Evolutionary conservation across 2,329 filamentous ascomycete species (phyloP).

Genomic region (Parastagonospora avenae): DNA sequence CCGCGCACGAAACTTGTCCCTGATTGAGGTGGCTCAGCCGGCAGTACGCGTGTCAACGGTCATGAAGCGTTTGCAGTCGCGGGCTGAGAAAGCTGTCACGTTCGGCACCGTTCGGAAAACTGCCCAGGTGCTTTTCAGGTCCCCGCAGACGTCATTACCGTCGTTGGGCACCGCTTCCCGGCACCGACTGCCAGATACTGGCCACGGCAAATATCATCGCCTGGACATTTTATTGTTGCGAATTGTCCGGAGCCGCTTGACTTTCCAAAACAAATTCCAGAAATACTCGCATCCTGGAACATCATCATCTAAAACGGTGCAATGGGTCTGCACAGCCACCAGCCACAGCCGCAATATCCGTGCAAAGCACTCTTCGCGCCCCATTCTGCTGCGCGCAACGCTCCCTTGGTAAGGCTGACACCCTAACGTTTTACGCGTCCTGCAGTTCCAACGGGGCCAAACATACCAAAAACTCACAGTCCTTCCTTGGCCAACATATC

Average conservation of each 20-base stretch:
- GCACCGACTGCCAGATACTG: no score
- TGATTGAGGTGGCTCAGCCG: constrained; percentile 31
- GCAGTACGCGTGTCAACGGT: constrained; percentile 38
- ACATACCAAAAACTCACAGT: constrained; percentile 24
- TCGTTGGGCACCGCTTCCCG: neutral
- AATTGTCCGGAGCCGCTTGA: no score
- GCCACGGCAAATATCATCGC: neutral
- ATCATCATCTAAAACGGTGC: neutral
- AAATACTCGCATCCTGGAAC: neutral
- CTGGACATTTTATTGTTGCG: no score
- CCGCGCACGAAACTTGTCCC: constrained; percentile 10
- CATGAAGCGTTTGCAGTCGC: constrained; percentile 23
- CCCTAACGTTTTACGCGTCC: constrained; percentile 16
- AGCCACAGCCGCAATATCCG: constrained; percentile 33
- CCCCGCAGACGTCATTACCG: constrained; percentile 25
- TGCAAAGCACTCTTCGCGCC: constrained; percentile 12
- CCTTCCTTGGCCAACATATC: constrained; percentile 48
- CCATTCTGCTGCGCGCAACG: constrained; percentile 6
- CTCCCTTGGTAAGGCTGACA: constrained; percentile 15
- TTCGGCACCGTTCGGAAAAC: constrained; percentile 23
- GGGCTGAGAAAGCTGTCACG: constrained; percentile 18
- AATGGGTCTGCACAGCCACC: constrained; percentile 16
- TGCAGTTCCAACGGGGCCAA: constrained; percentile 7
- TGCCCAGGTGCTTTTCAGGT: constrained; percentile 19
- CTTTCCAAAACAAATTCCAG: neutral